Evolutionary conservation across 495 filamentous ascomycete genomes (phyloP), one percentile per base, ranked within the genome.

Genomic region (Daldinia loculata): DNA sequence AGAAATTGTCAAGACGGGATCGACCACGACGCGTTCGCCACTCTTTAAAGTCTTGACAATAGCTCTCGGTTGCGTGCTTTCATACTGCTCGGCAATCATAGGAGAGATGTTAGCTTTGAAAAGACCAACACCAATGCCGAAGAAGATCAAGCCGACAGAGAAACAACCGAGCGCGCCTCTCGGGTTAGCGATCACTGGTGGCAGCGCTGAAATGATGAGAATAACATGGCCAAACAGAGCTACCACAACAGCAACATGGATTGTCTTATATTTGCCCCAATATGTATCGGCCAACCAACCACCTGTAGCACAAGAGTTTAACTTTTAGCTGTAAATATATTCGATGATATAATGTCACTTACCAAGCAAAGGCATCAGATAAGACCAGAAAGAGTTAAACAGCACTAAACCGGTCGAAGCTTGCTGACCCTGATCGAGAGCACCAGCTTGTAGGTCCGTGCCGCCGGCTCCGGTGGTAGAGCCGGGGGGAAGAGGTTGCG

Each of bases 301-400:
- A 78, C 75, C 89, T 89, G 22, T 38, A 15, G 38, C 1, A 52
- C 9, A 36, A 8, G 6, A 63, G 56, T 74, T 65, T 56, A 70
- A 41, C 39, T 53, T 53, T 60, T 29, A 48, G n/a, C 30, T 51
- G 29, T 34, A 43, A 32, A 1, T 52, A 27, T 9, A 29, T 14
- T 43, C 12, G 36, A 19, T 9, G 7, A 6, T 1, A 41, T 2
- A 24, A 22, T 12, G 24, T 26, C 8, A 52, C 77, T 64, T 69
- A 79, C 85, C 85, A 6, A 86, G 70, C 34, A 93, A 78, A 11
- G 92, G 92, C 76, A 88, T 90, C 30, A 88, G 68, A 70, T 94
- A 94, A 19, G 86, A 84, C 91, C 90, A 93, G 80, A 94, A 93
- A 22, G 83, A 77, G 75, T 92, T 93, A 83, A 93, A 91, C 67